phyloP scores from a whole-genome alignment of 2,329 filamentous ascomycete species.

The Colletotrichum gigasporum region DNA sequence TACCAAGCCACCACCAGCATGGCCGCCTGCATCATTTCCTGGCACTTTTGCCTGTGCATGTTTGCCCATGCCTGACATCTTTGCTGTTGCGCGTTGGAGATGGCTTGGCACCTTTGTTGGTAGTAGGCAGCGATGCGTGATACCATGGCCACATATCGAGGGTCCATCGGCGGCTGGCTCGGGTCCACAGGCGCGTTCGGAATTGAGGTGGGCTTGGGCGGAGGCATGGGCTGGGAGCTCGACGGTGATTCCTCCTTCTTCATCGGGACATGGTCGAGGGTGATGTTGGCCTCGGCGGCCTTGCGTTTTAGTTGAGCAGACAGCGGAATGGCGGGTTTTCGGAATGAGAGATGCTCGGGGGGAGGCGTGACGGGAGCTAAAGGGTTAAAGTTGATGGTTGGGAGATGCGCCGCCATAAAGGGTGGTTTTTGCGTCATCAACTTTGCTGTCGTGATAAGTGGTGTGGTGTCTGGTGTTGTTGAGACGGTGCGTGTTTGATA shows the following conservation, averaged over 20 bases:
- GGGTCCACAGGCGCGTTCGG: constrained; percentile 2
- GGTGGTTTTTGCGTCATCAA: not conserved
- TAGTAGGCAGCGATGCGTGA: constrained; percentile 59
- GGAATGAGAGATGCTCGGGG: constrained; percentile 47
- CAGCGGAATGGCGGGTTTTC: constrained; percentile 24
- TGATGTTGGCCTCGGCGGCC: constrained; percentile 24
- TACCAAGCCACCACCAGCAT: constrained; percentile 62
- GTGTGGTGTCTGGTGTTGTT: not conserved
- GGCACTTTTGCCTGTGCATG: constrained; percentile 56
- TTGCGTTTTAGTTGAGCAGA: constrained; percentile 33
- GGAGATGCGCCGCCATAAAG: constrained; percentile 30
- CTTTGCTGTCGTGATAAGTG: constrained; percentile 5
- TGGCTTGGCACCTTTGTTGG: constrained; percentile 57
- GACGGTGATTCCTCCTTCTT: constrained; percentile 20
- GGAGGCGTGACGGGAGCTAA: constrained; percentile 50
- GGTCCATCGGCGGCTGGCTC: constrained; percentile 41
- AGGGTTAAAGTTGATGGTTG: constrained; percentile 39
- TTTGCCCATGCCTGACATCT: constrained; percentile 58
- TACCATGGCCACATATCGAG: constrained; percentile 55
- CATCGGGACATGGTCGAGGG: constrained; percentile 21
- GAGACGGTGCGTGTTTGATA: constrained; percentile 2
- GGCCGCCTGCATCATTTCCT: constrained; percentile 59
- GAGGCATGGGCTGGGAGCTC: constrained; percentile 2
- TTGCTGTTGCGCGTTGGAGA: constrained; percentile 57
- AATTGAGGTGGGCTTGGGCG: constrained; percentile 10